Evolutionary conservation across 306 rosid genomes (phyloP).

Genomic region (Cajanus cajan): DNA sequence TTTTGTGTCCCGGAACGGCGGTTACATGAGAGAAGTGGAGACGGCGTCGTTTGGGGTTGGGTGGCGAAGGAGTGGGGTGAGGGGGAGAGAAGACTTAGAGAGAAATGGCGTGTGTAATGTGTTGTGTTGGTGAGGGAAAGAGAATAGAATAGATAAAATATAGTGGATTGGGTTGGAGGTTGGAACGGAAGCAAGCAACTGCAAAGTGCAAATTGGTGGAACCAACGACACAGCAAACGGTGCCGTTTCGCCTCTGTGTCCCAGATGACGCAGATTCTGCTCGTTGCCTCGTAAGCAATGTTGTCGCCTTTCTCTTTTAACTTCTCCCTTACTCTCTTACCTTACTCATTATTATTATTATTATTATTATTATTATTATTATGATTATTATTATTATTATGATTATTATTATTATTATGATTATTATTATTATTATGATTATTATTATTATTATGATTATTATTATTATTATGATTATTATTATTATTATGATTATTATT

Average conservation of each 20-base stretch:
- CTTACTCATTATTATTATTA: not conserved
- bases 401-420: not conserved
- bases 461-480: not conserved
- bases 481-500: not conserved
- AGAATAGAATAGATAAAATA: slow-evolving; percentile 21
- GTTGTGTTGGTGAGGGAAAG: slow-evolving; percentile 1
- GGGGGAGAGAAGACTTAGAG: slow-evolving; percentile 18
- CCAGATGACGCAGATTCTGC: slow-evolving; percentile 36
- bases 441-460: not conserved
- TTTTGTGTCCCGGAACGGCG: not conserved
- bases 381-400: not conserved
- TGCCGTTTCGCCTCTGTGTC: slow-evolving; percentile 33
- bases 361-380: not conserved
- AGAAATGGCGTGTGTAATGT: not conserved
- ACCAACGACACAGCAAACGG: slow-evolving; percentile 25
- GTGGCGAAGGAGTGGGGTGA: not conserved
- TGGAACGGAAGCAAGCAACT: slow-evolving; percentile 39
- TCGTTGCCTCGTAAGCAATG: slow-evolving; percentile 38
- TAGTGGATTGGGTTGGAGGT: slow-evolving; percentile 42
- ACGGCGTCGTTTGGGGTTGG: slow-evolving; percentile 15
- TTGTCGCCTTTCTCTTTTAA: slow-evolving; percentile 30
- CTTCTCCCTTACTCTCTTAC: not conserved
- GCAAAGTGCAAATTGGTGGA: slow-evolving; percentile 28
- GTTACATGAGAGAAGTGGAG: slow-evolving; percentile 38
- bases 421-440: not conserved